These are phyloP conservation scores for Macrophomina phaseolina DNA, from an alignment of 2,329 filamentous ascomycete genomes.

Conservation along the genomic window DNA sequence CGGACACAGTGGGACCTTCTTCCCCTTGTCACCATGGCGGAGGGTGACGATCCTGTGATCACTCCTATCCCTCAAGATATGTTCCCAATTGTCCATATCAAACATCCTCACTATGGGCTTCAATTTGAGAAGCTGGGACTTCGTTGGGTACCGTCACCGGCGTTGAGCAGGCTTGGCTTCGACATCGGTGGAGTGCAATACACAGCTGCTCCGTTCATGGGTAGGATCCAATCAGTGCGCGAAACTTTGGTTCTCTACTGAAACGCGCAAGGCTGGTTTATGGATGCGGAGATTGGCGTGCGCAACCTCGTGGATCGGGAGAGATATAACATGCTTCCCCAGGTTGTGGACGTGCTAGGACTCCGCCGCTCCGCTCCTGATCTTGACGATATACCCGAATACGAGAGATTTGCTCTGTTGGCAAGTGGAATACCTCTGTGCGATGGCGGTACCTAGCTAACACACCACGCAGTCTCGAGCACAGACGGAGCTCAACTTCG, in stretches of 20 bases:
- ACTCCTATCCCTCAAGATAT: slow-evolving; percentile 31
- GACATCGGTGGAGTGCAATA: slow-evolving; percentile 39
- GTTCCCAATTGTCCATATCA: slow-evolving; percentile 32
- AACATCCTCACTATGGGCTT: slow-evolving; percentile 32
- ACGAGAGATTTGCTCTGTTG: slow-evolving; percentile 31
- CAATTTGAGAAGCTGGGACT: slow-evolving; percentile 36
- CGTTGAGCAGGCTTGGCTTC: slow-evolving; percentile 37
- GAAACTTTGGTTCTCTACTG: background rate
- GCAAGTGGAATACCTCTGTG: background rate
- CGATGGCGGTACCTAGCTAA: background rate
- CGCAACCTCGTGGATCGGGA: slow-evolving; percentile 37
- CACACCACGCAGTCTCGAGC: slow-evolving; percentile 29
- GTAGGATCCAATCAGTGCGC: background rate
- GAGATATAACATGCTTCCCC: slow-evolving; percentile 37
- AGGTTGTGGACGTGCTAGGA: slow-evolving; percentile 31
- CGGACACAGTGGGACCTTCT: slow-evolving; percentile 37
- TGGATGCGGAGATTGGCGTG: slow-evolving; percentile 41
- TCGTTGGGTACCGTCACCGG: slow-evolving; percentile 36
- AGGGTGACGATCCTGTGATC: slow-evolving; percentile 34
- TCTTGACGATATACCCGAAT: slow-evolving; percentile 35
- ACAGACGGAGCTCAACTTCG: slow-evolving; percentile 38
- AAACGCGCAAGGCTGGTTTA: slow-evolving; percentile 35
- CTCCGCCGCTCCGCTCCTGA: slow-evolving; percentile 24
- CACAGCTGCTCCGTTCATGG: slow-evolving; percentile 37
- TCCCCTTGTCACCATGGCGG: slow-evolving; percentile 38